Conservation (phyloP, 2,329 filamentous ascomycete species). For the Parastagonospora nodorum region DNA sequence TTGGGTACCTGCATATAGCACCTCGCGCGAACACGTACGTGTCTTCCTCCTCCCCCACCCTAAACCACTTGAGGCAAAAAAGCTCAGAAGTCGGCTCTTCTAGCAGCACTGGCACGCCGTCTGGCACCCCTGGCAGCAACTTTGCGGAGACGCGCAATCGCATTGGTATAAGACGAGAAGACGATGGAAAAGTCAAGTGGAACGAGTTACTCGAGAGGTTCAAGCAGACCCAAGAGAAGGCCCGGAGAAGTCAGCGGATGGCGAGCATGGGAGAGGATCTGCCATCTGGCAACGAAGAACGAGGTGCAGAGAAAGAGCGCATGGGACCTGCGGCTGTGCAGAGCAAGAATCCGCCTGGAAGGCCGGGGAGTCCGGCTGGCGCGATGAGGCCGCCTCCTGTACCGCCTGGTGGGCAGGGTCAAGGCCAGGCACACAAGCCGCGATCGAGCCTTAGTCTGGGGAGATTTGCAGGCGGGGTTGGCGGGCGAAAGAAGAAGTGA, state of each 20-base stretch:
- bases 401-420: conserved; percentile 15
- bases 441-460: conserved; percentile 52
- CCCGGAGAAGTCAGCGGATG: conserved; percentile 70
- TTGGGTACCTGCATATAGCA: conserved; percentile 88
- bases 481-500: conserved; percentile 44
- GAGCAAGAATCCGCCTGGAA: conserved; percentile 23
- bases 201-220: conserved; percentile 94
- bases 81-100: conserved; percentile 47
- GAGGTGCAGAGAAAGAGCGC: conserved; percentile 27
- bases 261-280: conserved; percentile 46
- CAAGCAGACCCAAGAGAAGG: conserved; percentile 84
- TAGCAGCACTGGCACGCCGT: conserved; percentile 45
- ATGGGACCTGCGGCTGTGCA: conserved; percentile 34
- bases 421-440: conserved; percentile 38
- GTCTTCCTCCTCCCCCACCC: conserved; percentile 40
- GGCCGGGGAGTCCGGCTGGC: conserved; percentile 29
- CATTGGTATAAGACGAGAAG: conserved; percentile 74
- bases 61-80: conserved; percentile 49
- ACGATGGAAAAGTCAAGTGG: conserved; percentile 89
- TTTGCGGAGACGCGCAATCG: conserved; percentile 5
- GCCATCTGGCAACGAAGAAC: conserved; percentile 24
- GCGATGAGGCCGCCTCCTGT: conserved; percentile 26
- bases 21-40: conserved; percentile 77
- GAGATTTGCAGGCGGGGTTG: conserved; percentile 50
- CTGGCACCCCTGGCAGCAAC: conserved; percentile 2